Evolutionary conservation across 495 filamentous ascomycete species (phyloP), one percentile per base, ranked within the genome.

Genomic region (Penicillium macrosclerotiorum): DNA sequence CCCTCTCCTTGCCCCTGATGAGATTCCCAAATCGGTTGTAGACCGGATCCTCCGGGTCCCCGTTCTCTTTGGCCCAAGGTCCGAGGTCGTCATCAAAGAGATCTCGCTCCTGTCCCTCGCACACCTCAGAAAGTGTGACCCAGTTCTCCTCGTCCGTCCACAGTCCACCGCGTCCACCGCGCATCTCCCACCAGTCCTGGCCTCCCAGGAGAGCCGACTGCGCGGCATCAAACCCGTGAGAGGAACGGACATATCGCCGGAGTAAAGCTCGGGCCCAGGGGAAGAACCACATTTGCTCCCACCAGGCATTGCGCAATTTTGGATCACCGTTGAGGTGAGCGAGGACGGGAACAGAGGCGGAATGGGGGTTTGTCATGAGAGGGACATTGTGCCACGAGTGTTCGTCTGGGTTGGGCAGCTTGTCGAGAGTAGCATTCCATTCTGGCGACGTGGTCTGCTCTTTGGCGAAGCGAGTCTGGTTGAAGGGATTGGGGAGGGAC

Each of bases 241-340:
- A 57, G 5, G 59, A 66, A 35, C 77, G 71, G 19, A 80, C 62
- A 47, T 76, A 73, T 40, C 67, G 71, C 22, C 73, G 70, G 3
- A 83, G 59, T 4, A 83, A 57, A 8, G 74, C 71, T 20, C 76
- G 74, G 0, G 68, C 65, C 61, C 76, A 76, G 2, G 68, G 69
- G 27, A 77, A 70, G 47, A 69, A 82, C 80, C 81, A 85, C 72
- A 80, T 77, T 6, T 68, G 68, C 8, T 60, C 52, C 81, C 81
- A 84, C 69, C 69, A 76, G 2, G 36, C 33, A 23, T 75, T 60
- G 13, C 70, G 65, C 5, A 69, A 49, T 11, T 55, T 53, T 14
- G 64, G 56, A 24, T 74, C 67, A 22, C 69, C 71, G 44, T 80
- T 75, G 37, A 79, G 54, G 49, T 82, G 76, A 1, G 79, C 45